phyloP scores from a whole-genome alignment of 169 alveolate genomes.

The Cryptosporidium parvum region DNA sequence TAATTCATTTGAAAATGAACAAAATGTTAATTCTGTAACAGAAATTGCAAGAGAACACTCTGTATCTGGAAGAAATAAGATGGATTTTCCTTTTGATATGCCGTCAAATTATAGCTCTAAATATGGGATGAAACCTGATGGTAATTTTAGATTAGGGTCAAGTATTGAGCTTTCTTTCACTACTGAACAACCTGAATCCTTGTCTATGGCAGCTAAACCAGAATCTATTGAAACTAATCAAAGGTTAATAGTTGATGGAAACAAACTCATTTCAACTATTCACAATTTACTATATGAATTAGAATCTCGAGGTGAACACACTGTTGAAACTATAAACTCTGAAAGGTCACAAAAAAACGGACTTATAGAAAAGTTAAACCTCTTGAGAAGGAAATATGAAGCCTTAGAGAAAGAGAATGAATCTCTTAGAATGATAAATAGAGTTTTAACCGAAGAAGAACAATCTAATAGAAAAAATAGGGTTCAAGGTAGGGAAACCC shows the following conservation, averaged over 20 bases:
- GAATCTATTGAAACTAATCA: constrained; percentile 27
- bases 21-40: neutral
- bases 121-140: neutral
- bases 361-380: constrained; percentile 30
- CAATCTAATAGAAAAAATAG: neutral
- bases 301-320: constrained; percentile 51
- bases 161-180: constrained; percentile 36
- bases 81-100: neutral
- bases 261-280: constrained; percentile 42
- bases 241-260: constrained; percentile 61
- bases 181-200: constrained; percentile 9
- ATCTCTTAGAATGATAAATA: constrained; percentile 45
- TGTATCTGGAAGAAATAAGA: neutral
- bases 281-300: constrained; percentile 70
- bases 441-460: constrained; percentile 37
- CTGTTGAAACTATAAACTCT: constrained; percentile 39
- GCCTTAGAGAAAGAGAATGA: constrained; percentile 50
- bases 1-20: constrained; percentile 9
- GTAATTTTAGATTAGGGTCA: neutral
- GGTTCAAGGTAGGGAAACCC: constrained; percentile 14
- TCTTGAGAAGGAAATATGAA: constrained; percentile 25
- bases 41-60: neutral
- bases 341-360: constrained; percentile 73
- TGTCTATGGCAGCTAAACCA: neutral
- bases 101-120: neutral